phyloP scores from a whole-genome alignment of 441 rosid genomes.

The Pelargonium australe region DNA sequence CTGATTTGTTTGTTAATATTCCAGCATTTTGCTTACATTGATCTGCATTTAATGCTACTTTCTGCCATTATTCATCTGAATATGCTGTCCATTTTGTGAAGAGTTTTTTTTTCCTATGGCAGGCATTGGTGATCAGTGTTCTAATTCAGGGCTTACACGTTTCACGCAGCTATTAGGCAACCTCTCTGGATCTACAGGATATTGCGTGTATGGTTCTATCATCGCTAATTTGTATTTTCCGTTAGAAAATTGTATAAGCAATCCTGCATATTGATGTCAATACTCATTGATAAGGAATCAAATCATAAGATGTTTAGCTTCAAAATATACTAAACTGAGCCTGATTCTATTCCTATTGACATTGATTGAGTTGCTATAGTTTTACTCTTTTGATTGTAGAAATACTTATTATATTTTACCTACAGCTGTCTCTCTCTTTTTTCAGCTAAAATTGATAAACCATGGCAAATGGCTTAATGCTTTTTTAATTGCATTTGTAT shows the following conservation, averaged over 20 bases:
- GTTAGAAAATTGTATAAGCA: background rate
- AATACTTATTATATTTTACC: background rate
- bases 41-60: background rate
- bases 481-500: background rate
- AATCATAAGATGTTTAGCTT: background rate
- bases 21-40: background rate
- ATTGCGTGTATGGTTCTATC: conserved; percentile 56
- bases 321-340: background rate
- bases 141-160: conserved; percentile 38
- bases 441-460: background rate
- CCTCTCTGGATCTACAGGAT: conserved; percentile 64
- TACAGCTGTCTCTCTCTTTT: background rate
- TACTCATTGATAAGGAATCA: background rate
- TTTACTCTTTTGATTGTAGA: background rate
- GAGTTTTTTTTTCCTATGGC: conserved; percentile 11
- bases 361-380: background rate
- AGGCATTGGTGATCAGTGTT: conserved; percentile 85
- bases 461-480: background rate
- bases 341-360: background rate
- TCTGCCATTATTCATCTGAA: background rate
- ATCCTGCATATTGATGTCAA: background rate
- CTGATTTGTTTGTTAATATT: background rate
- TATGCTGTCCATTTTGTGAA: background rate
- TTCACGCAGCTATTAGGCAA: conserved; percentile 53
- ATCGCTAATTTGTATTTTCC: background rate